Conservation (phyloP, 306 rosid genomes). For the Fragaria nilgerrensis region DNA sequence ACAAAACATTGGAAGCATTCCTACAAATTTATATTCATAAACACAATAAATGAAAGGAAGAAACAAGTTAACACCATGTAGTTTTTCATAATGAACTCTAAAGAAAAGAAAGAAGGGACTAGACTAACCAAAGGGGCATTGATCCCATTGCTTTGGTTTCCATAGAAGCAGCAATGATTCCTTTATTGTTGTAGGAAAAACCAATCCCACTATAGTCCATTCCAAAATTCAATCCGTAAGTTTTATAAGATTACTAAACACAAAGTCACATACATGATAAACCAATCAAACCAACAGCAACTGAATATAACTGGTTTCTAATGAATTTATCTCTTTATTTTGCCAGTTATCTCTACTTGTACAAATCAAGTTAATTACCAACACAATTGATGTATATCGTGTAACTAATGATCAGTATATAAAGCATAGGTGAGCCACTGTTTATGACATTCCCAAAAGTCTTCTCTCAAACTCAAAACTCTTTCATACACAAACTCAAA, state of each 20-base stretch:
- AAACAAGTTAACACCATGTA: neutral
- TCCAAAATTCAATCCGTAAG: constrained; percentile 34
- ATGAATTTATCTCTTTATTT: too few relatives aligned
- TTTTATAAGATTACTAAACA: neutral
- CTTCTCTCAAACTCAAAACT: too few relatives aligned
- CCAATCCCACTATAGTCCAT: constrained; percentile 17
- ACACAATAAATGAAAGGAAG: neutral
- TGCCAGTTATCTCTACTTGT: too few relatives aligned
- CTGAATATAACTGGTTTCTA: too few relatives aligned
- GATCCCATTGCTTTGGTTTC: constrained; percentile 20
- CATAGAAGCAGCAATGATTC: constrained; percentile 35
- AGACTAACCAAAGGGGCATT: constrained; percentile 37
- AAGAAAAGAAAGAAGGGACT: constrained; percentile 11
- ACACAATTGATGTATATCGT: too few relatives aligned
- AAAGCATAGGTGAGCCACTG: too few relatives aligned
- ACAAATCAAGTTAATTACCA: too few relatives aligned
- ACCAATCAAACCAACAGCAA: too few relatives aligned
- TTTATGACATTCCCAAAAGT: too few relatives aligned
- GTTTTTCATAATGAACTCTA: neutral
- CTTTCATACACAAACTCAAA: neutral
- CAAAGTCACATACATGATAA: neutral
- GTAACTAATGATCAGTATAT: too few relatives aligned
- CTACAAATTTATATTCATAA: constrained; percentile 35
- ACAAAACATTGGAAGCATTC: constrained; percentile 40
- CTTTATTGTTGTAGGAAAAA: constrained; percentile 25